phyloP scores from a whole-genome alignment of 805 yeast genomes.

The Metschnikowia santaceciliae region DNA sequence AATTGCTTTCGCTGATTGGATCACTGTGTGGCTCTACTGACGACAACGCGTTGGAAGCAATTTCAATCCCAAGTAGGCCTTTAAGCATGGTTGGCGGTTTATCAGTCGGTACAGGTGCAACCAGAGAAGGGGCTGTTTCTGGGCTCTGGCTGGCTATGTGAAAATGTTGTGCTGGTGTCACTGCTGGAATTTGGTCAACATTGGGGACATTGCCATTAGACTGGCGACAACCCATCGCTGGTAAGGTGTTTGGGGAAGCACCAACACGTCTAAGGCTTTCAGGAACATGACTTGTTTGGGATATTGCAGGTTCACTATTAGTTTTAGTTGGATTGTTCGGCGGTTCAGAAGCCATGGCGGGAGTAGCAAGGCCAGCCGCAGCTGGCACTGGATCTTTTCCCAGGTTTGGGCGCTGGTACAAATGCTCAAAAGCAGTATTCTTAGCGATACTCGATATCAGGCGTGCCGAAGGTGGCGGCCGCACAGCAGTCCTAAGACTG shows the following conservation, averaged over 20 bases:
- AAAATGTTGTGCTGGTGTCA: not conserved
- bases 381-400: not conserved
- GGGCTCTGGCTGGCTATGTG: not conserved
- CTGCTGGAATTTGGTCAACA: not conserved
- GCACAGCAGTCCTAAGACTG: not conserved
- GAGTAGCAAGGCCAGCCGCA: not conserved
- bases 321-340: not conserved
- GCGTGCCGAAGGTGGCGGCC: not conserved
- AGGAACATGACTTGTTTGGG: not conserved
- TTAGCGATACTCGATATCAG: slow-evolving; percentile 17
- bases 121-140: not conserved
- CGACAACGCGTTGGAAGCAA: not conserved
- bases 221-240: not conserved
- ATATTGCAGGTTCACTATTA: not conserved
- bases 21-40: not conserved
- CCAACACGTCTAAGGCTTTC: not conserved
- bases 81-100: slow-evolving; percentile 6
- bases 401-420: not conserved
- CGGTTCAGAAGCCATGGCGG: not conserved
- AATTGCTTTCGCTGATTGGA: not conserved
- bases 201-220: not conserved
- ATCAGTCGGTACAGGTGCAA: not conserved
- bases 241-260: not conserved
- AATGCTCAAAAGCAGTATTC: slow-evolving; percentile 16
- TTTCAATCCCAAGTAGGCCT: slow-evolving; percentile 7